These are phyloP conservation scores for Paratinospora sagittata DNA, from an alignment of 164 flowering plant genomes.

Conservation along the genomic window DNA sequence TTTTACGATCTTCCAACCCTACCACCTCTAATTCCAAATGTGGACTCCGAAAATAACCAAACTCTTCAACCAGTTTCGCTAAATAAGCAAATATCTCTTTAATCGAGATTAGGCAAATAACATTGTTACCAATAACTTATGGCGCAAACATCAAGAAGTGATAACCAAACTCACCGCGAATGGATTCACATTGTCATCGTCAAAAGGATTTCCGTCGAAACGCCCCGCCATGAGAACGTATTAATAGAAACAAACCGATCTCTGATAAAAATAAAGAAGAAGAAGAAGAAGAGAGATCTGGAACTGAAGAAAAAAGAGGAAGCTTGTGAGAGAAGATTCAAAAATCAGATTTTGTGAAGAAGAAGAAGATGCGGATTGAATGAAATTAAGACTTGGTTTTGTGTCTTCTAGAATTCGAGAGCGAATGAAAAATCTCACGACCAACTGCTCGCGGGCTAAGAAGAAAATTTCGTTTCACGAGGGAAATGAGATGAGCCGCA, in stretches of 20 bases:
- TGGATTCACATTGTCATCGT: conserved; percentile 56
- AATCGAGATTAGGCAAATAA: no score
- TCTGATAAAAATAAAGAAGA: no score
- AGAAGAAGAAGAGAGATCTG: background rate
- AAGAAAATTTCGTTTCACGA: no score
- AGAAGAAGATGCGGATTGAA: background rate
- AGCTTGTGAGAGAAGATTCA: background rate
- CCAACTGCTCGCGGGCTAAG: background rate
- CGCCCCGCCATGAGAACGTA: conserved; percentile 38
- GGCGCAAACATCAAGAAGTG: background rate
- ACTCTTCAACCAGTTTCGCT: background rate
- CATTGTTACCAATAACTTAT: no score
- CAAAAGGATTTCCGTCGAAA: conserved; percentile 54
- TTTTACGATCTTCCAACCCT: background rate
- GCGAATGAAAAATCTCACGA: background rate
- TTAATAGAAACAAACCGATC: background rate
- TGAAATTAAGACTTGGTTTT: background rate
- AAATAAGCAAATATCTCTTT: no score
- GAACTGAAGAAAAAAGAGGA: background rate
- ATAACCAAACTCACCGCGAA: conserved; percentile 41
- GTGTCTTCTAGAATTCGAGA: background rate
- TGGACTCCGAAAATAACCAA: background rate
- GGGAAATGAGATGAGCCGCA: no score
- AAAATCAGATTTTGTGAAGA: background rate
- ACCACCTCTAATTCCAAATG: background rate